Conservation (phyloP, 768 basidiomycete species). For the Mycena amicta region DNA sequence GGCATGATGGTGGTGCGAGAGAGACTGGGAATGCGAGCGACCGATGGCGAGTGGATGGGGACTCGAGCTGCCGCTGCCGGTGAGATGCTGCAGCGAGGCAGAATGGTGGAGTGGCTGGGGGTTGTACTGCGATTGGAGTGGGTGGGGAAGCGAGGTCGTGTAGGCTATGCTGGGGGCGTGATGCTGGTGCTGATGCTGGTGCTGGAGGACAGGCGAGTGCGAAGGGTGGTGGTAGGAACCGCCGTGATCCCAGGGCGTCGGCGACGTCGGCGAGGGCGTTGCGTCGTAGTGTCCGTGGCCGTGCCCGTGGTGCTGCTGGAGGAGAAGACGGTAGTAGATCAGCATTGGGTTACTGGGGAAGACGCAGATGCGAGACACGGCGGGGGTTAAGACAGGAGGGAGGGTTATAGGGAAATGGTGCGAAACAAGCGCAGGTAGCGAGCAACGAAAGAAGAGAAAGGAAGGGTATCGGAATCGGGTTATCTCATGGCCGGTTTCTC, state of each 20-base stretch:
- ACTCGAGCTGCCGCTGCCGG: not conserved
- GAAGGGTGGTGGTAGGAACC: not conserved
- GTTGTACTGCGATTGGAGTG: not conserved
- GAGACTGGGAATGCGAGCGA: not conserved
- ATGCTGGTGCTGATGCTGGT: too few species aligned
- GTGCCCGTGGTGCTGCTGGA: too few species aligned
- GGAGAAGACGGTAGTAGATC: too few species aligned
- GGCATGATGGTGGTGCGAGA: not conserved
- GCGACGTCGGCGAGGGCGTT: constrained; percentile 11
- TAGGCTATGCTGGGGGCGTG: not conserved
- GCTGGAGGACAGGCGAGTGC: not conserved
- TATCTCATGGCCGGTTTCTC: too few species aligned
- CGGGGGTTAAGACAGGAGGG: too few species aligned
- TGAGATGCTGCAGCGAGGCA: not conserved
- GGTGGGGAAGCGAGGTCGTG: not conserved
- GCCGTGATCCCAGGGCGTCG: constrained; percentile 1
- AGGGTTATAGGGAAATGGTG: too few species aligned
- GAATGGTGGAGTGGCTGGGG: not conserved
- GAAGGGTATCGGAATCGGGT: too few species aligned
- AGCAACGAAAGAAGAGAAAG: too few species aligned
- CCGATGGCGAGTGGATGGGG: not conserved
- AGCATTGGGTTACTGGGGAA: too few species aligned
- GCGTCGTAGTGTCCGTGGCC: constrained; percentile 8
- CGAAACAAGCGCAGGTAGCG: too few species aligned
- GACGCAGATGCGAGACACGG: too few species aligned